Evolutionary conservation across 192 early-diverging fungal species (phyloP).

Genomic region (Podila verticillata): DNA sequence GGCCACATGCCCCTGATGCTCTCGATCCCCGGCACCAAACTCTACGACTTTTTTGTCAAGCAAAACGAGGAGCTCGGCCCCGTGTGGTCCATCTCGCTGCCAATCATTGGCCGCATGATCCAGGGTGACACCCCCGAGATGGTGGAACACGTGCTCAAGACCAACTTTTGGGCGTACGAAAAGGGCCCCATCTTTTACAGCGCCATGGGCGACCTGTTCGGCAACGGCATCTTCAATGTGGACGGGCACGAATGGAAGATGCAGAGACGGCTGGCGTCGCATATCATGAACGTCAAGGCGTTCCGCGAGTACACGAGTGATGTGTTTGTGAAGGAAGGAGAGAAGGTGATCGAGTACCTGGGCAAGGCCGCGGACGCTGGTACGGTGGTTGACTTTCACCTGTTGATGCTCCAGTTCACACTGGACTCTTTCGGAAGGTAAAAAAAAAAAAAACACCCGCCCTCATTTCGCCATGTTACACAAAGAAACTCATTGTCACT

Average conservation of each 20-base stretch:
- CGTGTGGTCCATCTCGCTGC: conserved; percentile 26
- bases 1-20: conserved; percentile 19
- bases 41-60: conserved; percentile 27
- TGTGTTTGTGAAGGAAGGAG: conserved; percentile 18
- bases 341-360: conserved; percentile 25
- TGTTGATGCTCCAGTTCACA: conserved; percentile 56
- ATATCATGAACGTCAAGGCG: conserved; percentile 29
- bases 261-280: conserved; percentile 18
- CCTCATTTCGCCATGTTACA: not conserved
- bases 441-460: not conserved
- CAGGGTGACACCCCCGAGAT: conserved; percentile 17
- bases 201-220: conserved; percentile 15
- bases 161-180: conserved; percentile 38
- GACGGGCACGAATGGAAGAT: conserved; percentile 29
- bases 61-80: conserved; percentile 17
- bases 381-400: conserved; percentile 52
- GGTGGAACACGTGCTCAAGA: conserved; percentile 29
- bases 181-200: conserved; percentile 6
- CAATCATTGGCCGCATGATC: conserved; percentile 21
- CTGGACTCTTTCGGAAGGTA: conserved; percentile 38
- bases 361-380: conserved; percentile 22
- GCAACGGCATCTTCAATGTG: conserved; percentile 12
- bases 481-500: no score
- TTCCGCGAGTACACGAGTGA: conserved; percentile 39
- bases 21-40: conserved; percentile 16